A percentile compares a stretch with the other conserved stretches of the same genome.
Evolutionary conservation across 2,329 filamentous ascomycete species (phyloP).

Genomic region (Alternaria brassicae): DNA sequence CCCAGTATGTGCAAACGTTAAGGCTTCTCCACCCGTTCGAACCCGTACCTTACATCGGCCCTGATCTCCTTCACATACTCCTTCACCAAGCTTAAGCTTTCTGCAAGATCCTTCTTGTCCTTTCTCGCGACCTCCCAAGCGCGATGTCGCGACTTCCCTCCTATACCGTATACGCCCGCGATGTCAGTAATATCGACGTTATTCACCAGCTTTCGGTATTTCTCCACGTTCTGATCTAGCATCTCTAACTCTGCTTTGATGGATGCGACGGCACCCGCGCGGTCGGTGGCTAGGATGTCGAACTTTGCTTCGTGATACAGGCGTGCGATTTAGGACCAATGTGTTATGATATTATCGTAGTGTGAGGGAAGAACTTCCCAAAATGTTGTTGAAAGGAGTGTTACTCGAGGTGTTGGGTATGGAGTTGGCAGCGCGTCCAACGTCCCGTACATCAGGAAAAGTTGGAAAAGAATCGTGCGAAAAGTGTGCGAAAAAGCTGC

Average conservation of each 20-base stretch:
- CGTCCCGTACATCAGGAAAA: too few relatives aligned
- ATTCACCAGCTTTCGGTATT: slow-evolving; percentile 12
- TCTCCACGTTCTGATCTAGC: slow-evolving; percentile 16
- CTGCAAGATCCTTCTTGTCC: slow-evolving; percentile 22
- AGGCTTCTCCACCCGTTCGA: background rate
- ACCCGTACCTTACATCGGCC: slow-evolving; percentile 18
- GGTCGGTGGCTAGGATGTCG: slow-evolving; percentile 12
- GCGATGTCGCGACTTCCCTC: slow-evolving; percentile 10
- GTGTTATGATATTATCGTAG: slow-evolving; percentile 15
- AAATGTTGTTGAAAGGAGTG: slow-evolving; percentile 13
- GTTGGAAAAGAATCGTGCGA: too few relatives aligned
- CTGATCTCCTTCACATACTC: slow-evolving; percentile 11
- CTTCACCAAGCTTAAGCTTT: slow-evolving; percentile 11
- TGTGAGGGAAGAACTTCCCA: slow-evolving; percentile 19
- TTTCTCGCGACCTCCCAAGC: slow-evolving; percentile 23
- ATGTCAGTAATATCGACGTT: slow-evolving; percentile 19
- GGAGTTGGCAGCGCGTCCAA: background rate
- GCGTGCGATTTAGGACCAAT: slow-evolving; percentile 7
- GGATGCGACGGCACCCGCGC: slow-evolving; percentile 13
- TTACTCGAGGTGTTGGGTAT: background rate
- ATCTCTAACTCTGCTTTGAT: slow-evolving; percentile 24
- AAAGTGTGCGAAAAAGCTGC: too few relatives aligned
- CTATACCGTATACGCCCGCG: slow-evolving; percentile 20
- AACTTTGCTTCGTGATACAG: slow-evolving; percentile 13
- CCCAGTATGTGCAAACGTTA: background rate